These are phyloP conservation scores for Ganoderma boninense DNA, from an alignment of 1,284 basidiomycete species.

Conservation along the genomic window DNA sequence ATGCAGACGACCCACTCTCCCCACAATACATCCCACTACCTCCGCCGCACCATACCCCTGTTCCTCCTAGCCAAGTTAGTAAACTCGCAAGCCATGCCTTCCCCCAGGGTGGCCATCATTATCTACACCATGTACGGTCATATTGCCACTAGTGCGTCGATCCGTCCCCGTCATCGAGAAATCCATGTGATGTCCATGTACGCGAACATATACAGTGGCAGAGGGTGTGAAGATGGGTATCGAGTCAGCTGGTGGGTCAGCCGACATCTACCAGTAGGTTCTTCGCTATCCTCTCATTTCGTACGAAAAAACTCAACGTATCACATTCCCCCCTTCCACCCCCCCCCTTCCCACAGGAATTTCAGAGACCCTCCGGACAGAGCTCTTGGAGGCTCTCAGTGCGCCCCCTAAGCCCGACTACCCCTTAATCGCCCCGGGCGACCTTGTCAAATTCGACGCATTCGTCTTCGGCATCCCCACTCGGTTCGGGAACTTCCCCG, in stretches of 20 bases:
- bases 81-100: conserved; percentile 37
- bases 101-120: conserved; percentile 78
- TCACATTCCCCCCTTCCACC: no score
- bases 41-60: conserved; percentile 23
- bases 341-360: conserved; percentile 54
- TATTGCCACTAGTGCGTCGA: conserved; percentile 68
- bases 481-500: conserved; percentile 76
- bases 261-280: conserved; percentile 78
- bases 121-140: conserved; percentile 90
- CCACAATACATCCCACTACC: conserved; percentile 26
- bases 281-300: background rate
- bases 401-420: conserved; percentile 78
- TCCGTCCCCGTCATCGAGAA: background rate
- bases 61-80: conserved; percentile 28
- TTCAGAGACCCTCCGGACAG: conserved; percentile 85
- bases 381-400: conserved; percentile 74
- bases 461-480: conserved; percentile 84
- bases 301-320: no score
- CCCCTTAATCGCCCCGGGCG: conserved; percentile 75
- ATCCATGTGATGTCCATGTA: background rate
- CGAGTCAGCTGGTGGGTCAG: conserved; percentile 74
- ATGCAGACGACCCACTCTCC: conserved; percentile 39
- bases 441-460: conserved; percentile 73
- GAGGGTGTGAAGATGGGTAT: conserved; percentile 81
- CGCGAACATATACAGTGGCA: conserved; percentile 61